A percentile compares a stretch with the other conserved stretches of the same genome.
Conservation (phyloP, 1,139 yeast genomes). For the Ogataea hybrid region DNA sequence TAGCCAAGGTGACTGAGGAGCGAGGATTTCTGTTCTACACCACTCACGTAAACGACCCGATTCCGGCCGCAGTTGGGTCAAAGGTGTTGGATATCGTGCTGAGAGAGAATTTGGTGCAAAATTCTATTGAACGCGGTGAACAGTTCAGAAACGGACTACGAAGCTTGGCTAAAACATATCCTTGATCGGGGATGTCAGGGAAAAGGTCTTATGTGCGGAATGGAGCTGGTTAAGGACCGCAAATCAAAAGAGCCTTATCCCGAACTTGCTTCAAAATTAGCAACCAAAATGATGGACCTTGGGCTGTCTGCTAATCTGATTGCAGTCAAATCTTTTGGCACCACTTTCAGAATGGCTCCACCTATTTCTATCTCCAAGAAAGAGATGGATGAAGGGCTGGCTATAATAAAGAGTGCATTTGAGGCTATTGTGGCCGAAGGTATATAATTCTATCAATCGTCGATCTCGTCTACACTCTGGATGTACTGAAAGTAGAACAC, state of each 20-base stretch:
- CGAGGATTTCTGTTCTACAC: conserved; percentile 26
- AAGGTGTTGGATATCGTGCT: conserved; percentile 29
- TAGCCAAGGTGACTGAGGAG: conserved; percentile 18
- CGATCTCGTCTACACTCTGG: conserved; percentile 29
- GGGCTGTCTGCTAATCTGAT: conserved; percentile 26
- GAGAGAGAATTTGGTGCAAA: conserved; percentile 24
- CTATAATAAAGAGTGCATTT: conserved; percentile 20
- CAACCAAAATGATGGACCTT: conserved; percentile 23
- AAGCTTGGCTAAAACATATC: conserved; percentile 12
- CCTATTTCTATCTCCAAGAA: conserved; percentile 25
- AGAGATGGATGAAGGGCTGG: conserved; percentile 21
- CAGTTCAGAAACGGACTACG: conserved; percentile 20
- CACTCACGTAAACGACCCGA: conserved; percentile 29
- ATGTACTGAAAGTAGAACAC: conserved; percentile 57
- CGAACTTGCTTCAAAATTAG: conserved; percentile 19
- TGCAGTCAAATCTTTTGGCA: conserved; percentile 26
- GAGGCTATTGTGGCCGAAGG: conserved; percentile 1
- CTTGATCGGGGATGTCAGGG: conserved; percentile 19
- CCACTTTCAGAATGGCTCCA: conserved; percentile 28
- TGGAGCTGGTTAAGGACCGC: conserved; percentile 24
- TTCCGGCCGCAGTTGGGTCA: conserved; percentile 29
- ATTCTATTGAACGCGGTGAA: conserved; percentile 23
- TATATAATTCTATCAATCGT: conserved; percentile 4
- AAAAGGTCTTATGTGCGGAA: conserved; percentile 24
- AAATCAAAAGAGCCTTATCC: conserved; percentile 22